phyloP scores from a whole-genome alignment of 805 yeast genomes.

The Pichia manshurica region DNA sequence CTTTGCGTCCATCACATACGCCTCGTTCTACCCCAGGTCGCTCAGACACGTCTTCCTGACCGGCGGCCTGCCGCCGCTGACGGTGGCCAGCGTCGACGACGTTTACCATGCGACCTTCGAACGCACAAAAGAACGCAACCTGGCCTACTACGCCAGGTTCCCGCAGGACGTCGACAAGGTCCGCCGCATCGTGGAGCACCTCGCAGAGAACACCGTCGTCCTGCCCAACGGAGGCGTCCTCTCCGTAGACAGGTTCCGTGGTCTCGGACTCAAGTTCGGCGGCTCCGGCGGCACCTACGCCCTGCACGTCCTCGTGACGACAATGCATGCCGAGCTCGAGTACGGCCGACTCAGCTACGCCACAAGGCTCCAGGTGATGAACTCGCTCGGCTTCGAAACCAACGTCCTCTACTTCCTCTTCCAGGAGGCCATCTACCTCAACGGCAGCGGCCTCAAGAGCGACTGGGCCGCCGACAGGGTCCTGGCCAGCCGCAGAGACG shows the following conservation, averaged over 20 bases:
- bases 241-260: slow-evolving; percentile 47
- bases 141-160: slow-evolving; percentile 41
- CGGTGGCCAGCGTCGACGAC: slow-evolving; percentile 34
- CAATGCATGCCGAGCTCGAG: slow-evolving; percentile 33
- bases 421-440: slow-evolving; percentile 55
- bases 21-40: slow-evolving; percentile 22
- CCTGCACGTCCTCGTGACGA: slow-evolving; percentile 40
- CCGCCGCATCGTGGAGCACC: slow-evolving; percentile 31
- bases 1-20: slow-evolving; percentile 12
- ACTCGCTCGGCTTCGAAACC: slow-evolving; percentile 41
- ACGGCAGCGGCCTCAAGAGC: slow-evolving; percentile 33
- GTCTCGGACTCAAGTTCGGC: slow-evolving; percentile 48
- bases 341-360: slow-evolving; percentile 31
- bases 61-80: slow-evolving; percentile 56
- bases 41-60: slow-evolving; percentile 43
- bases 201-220: slow-evolving; percentile 26
- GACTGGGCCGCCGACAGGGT: slow-evolving; percentile 46
- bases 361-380: slow-evolving; percentile 32
- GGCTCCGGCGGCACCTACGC: slow-evolving; percentile 43
- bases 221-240: slow-evolving; percentile 49
- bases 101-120: slow-evolving; percentile 45
- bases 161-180: slow-evolving; percentile 42
- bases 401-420: slow-evolving; percentile 49
- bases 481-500: background rate
- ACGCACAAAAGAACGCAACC: slow-evolving; percentile 43